Evolutionary conservation across 2,329 filamentous ascomycete genomes (phyloP), one percentile per base, ranked within the genome.

Genomic region (Helotiales sp.): DNA sequence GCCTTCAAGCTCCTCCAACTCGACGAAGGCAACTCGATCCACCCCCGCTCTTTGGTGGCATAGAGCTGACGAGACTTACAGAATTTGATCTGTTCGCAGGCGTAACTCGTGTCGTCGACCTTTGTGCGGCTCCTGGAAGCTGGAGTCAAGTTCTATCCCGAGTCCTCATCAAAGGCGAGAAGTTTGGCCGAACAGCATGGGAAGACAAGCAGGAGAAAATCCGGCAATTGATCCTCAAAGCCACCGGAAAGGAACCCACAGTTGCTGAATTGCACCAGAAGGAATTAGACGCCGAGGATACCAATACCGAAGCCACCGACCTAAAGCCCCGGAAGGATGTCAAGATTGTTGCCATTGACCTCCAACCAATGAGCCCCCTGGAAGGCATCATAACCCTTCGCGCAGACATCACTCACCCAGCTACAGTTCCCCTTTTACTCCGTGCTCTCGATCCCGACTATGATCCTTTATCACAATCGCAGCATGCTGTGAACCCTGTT

Each of bases 131-230:
- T 0, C 96, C 96, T 0, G 96, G 96, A 30, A 97, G 93, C 76
- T 99, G 96, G 96, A 97, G 93, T 57, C 96, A 99, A 79, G 96
- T 99, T 0, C 86, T 99, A 15, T 98, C 95, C 13, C 88, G 96
- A 22, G 92, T 97, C 0, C 82, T 99, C 65, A 97, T 98, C 79
- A 94, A 96, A 79, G 93, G 93, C 60, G 94, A 98, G 80, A 93
- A 90, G 71, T 96, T 97, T 72, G 94, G 94, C 3, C 86, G 93
- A 26, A 84, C 89, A 64, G 91, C 93, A 65, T 97, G 93, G 93
- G 89, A 96, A 77, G 92, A 97, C 78, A 90, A 91, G 75, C 90
- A 95, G 75, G 87, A 89, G 67, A 84, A 85, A 70, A 82, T 92
- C 75, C 83, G 85, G 63, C 84, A 87, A 77, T 82, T 87, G 73